phyloP scores from a whole-genome alignment of 1,139 yeast genomes.

The Yamadazyma atmosphaerica region DNA sequence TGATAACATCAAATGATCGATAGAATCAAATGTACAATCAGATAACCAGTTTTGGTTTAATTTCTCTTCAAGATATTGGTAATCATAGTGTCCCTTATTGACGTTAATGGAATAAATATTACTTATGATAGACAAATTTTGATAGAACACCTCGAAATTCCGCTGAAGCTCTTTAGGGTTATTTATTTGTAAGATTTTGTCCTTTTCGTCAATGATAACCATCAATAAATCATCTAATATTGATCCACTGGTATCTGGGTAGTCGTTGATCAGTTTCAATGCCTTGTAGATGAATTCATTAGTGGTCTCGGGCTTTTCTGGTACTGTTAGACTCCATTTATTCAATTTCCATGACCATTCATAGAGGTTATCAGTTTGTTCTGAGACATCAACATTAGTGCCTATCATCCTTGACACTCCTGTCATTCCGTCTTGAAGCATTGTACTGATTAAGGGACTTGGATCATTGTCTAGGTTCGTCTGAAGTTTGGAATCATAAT shows the following conservation, averaged over 20 bases:
- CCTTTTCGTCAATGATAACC: slow-evolving; percentile 5
- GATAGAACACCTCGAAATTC: slow-evolving; percentile 3
- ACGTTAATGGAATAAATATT: background rate
- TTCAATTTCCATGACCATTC: slow-evolving; percentile 72
- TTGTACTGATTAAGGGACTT: slow-evolving; percentile 29
- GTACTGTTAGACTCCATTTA: slow-evolving; percentile 66
- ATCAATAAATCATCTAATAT: background rate
- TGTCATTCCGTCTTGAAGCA: slow-evolving; percentile 46
- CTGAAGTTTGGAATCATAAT: slow-evolving; percentile 46
- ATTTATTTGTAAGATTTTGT: background rate
- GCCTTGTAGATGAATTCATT: slow-evolving; percentile 48
- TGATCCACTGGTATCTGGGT: slow-evolving; percentile 12
- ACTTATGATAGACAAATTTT: slow-evolving; percentile 2
- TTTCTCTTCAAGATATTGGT: background rate
- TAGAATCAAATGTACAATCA: slow-evolving; percentile 4
- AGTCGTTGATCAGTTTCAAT: slow-evolving; percentile 42
- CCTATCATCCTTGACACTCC: slow-evolving; percentile 47
- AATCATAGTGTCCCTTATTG: background rate
- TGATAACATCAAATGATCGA: slow-evolving; percentile 10
- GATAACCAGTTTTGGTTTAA: slow-evolving; percentile 1
- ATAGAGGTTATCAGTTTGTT: slow-evolving; percentile 14
- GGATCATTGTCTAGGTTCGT: slow-evolving; percentile 15
- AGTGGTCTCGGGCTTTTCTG: slow-evolving; percentile 28
- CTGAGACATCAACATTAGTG: slow-evolving; percentile 4
- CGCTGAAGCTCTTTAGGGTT: slow-evolving; percentile 2